Evolutionary conservation across 768 basidiomycete genomes (phyloP), one percentile per base, ranked within the genome.

Genomic region (Lactifluus piperatus): DNA sequence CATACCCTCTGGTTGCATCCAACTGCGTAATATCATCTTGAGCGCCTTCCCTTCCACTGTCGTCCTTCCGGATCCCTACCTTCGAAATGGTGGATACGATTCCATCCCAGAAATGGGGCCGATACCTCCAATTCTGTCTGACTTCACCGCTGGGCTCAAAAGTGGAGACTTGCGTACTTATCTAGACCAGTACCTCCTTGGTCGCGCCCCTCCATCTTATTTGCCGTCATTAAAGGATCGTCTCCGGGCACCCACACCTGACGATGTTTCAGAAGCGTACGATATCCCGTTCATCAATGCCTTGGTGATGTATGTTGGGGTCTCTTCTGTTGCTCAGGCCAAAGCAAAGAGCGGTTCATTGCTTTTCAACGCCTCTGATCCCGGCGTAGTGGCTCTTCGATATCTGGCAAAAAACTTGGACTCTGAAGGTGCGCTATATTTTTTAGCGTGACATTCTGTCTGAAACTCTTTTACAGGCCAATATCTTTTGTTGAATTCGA

Each of bases 281-380:
- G 94, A 97, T 72, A 73, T 94, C 53, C 81, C 94, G 11, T 77
- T 97, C 65, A 83, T 97, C 69, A 97, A 97, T 70, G 85, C 94
- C 24, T 78, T 97, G 63, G 94, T 97, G 65, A 88, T 97, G 83
- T 97, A 94, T 74, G 84, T 94, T 53, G 94, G 94, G n/a, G 88
- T 92, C 22, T 91, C 89, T 13, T 90, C 92, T 29, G 87, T 97
- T 47, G 89, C 88, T 13, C 88, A 94, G 71, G 85, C 87, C 45
- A 93, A 94, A 69, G 85, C 89, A 1, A 80, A 85, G 71, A 92
- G 84, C 66, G 91, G 91, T 20, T 82, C 84, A 20, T 81, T 88
- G 10, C 76, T 87, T 55, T 99, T 97, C 71, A 81, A 88, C 56
- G 70, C 88, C 10, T 84, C 80, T 44, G 90, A 93, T 66, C 88